Evolutionary conservation across 352 stramenopile genomes (phyloP), one percentile per base, ranked within the genome.

Genomic region (Hyphochytrium catenoides): DNA sequence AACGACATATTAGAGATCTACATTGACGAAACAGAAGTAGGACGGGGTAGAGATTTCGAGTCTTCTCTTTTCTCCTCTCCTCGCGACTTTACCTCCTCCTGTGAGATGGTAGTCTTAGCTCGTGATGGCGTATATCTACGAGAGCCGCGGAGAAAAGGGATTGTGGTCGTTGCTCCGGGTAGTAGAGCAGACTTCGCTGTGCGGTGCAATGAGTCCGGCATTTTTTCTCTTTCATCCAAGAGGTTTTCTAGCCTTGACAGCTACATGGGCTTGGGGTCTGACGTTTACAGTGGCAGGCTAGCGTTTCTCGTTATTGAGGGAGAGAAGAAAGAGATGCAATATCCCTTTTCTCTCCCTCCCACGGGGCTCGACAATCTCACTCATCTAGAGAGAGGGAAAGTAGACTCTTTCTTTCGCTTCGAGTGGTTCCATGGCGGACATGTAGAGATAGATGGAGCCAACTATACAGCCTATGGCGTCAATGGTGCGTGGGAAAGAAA

Each of bases 391-490:
- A 2, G 14, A 1, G 21, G 20, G 11, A 15, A 38, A 2, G n/a
- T 27, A 12, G 29, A 16, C 9, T 28, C 31, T 17, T 18, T 22
- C 4, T 6, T 8, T 5, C 18, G 26, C 7, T 11, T 52, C 12
- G 36, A 18, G 20, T 50, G 25, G 7, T 46, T 24, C 8, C 29
- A 45, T 15, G 41, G 34, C 17, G 39, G 22, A 8, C 37, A 30
- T 17, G 12, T 32, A 3, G 12, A 20, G 44, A 8, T 24, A 2
- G 62, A 77, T 34, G 68, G 61, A 0, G 65, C 70, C 36, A 47
- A 44, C 42, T 78, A 78, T 56, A 72, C 68, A 35, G 44, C 58
- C 26, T 77, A 75, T 50, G 64, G 56, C 25, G 62, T 83, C 39
- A 78, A 82, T 48, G 51, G 59, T n/a, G n/a, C n/a, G n/a, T n/a